Conservation (phyloP, 1,139 yeast species). For the Kurtzmaniella quercitrusa region DNA sequence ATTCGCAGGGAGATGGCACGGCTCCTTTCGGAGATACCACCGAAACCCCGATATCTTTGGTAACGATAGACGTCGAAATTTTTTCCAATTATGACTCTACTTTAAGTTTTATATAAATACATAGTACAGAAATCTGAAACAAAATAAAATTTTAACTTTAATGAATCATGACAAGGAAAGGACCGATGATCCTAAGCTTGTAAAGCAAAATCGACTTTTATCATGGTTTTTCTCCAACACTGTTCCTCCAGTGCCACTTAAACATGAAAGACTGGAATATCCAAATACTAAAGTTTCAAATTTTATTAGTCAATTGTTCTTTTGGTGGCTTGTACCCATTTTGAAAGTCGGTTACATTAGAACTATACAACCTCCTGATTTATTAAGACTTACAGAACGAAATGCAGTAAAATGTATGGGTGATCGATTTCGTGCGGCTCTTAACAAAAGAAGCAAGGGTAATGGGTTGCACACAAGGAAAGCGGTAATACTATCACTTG, state of each 20-base stretch:
- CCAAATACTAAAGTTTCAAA: conserved; percentile 31
- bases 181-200: background rate
- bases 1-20: no score
- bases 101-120: no score
- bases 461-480: conserved; percentile 16
- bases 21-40: background rate
- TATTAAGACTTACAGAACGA: conserved; percentile 50
- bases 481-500: conserved; percentile 17
- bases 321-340: conserved; percentile 59
- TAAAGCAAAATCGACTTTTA: conserved; percentile 11
- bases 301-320: conserved; percentile 32
- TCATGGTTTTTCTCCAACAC: conserved; percentile 17
- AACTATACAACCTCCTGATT: conserved; percentile 60
- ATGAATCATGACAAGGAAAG: background rate
- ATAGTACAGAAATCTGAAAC: no score
- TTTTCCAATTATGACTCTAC: no score
- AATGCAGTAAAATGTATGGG: conserved; percentile 47
- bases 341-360: conserved; percentile 63
- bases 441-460: conserved; percentile 31
- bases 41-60: background rate
- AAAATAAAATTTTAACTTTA: no score
- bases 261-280: conserved; percentile 43
- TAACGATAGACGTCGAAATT: background rate
- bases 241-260: conserved; percentile 52
- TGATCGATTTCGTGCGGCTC: conserved; percentile 23